phyloP scores from a whole-genome alignment of 2,329 filamentous ascomycete genomes.

The Tolypocladium endophyticum region DNA sequence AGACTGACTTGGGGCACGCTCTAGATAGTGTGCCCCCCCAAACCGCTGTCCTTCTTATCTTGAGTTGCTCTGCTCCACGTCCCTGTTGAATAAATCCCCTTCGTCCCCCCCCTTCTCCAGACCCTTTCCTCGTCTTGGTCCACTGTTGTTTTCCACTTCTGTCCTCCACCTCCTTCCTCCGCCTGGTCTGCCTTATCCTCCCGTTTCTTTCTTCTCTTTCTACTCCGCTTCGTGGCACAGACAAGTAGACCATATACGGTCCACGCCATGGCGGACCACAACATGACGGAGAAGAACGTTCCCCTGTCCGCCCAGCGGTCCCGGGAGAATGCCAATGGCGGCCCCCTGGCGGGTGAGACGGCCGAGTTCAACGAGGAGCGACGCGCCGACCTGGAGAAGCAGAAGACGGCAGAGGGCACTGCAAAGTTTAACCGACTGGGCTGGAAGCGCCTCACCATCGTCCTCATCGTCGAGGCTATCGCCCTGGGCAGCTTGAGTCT shows the following conservation, averaged over 20 bases:
- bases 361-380: conserved; percentile 28
- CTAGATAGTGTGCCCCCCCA: background rate
- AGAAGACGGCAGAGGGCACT: conserved; percentile 32
- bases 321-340: conserved; percentile 14
- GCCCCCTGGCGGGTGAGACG: conserved; percentile 17
- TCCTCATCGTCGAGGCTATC: conserved; percentile 47
- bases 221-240: background rate
- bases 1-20: background rate
- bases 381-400: conserved; percentile 32
- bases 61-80: background rate
- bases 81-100: background rate
- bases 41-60: background rate
- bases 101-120: background rate
- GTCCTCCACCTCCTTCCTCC: background rate
- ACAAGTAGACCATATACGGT: background rate
- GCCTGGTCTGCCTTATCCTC: background rate
- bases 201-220: background rate
- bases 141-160: background rate
- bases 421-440: conserved; percentile 42
- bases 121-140: background rate
- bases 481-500: conserved; percentile 42
- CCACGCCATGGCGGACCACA: background rate
- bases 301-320: background rate
- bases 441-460: conserved; percentile 45
- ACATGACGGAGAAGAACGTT: background rate